Percentiles rank a stretch among this genome's conserved stretches.
phyloP scores from a whole-genome alignment of 768 basidiomycete species.

The Agaricus blazei region DNA sequence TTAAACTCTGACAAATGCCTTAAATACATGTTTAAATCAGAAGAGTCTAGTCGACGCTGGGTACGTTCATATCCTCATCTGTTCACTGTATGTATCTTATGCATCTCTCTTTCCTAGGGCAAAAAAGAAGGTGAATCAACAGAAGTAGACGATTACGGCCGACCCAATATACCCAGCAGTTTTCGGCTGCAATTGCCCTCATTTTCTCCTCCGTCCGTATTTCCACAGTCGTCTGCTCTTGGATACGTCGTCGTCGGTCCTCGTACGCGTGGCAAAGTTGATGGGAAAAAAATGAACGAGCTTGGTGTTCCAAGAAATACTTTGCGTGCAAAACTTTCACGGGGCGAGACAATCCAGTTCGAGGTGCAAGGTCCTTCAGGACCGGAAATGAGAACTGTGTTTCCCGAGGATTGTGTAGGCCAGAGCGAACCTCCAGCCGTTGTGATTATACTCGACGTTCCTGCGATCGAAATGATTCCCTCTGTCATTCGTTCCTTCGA shows the following conservation, averaged over 20 bases:
- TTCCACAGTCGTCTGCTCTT: constrained; percentile 27
- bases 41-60: constrained; percentile 11
- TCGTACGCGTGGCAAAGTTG: constrained; percentile 63
- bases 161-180: constrained; percentile 23
- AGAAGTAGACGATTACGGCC: constrained; percentile 23
- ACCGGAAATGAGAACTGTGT: constrained; percentile 40
- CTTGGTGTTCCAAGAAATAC: constrained; percentile 62
- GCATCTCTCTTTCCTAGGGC: neutral
- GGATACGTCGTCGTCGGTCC: constrained; percentile 52
- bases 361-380: constrained; percentile 35
- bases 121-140: neutral
- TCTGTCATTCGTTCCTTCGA: constrained; percentile 47
- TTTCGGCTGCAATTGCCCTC: constrained; percentile 34
- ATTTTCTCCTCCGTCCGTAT: constrained; percentile 18
- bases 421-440: constrained; percentile 47
- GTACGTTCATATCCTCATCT: neutral
- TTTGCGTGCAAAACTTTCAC: constrained; percentile 53
- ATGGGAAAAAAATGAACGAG: constrained; percentile 54
- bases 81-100: neutral
- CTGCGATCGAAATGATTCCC: constrained; percentile 52
- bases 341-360: constrained; percentile 60
- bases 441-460: constrained; percentile 68
- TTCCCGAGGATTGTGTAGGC: constrained; percentile 56
- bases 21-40: constrained; percentile 4
- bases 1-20: neutral